A percentile compares a stretch with the other conserved stretches of the same genome.
These are phyloP conservation scores for Clarireedia hainanense DNA, from an alignment of 2,329 filamentous ascomycete genomes.

Conservation along the genomic window DNA sequence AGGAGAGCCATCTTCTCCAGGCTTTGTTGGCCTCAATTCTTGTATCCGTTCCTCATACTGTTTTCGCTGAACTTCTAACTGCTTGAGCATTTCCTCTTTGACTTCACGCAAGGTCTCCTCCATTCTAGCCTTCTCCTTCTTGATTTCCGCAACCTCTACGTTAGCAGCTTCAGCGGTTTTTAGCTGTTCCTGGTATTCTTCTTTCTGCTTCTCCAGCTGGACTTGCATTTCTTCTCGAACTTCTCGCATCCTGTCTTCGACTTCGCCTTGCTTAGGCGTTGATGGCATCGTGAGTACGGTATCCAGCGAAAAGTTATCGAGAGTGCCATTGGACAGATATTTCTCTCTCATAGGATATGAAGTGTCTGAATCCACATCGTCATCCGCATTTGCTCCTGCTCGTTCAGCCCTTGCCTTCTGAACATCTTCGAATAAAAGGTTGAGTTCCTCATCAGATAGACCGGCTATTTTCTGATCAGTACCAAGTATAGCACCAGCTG, in stretches of 20 bases:
- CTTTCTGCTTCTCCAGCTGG: conserved; percentile 76
- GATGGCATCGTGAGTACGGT: conserved; percentile 91
- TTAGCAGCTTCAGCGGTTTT: conserved; percentile 67
- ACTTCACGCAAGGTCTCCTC: conserved; percentile 69
- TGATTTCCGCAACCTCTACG: conserved; percentile 76
- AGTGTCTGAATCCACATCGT: conserved; percentile 81
- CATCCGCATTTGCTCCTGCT: conserved; percentile 71
- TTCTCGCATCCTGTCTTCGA: conserved; percentile 66
- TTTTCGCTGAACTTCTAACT: conserved; percentile 75
- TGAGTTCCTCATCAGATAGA: conserved; percentile 88
- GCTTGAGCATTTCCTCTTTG: conserved; percentile 83
- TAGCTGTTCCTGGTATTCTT: conserved; percentile 71
- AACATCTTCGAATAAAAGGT: conserved; percentile 87
- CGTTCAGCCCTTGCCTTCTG: conserved; percentile 75
- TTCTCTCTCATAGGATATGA: conserved; percentile 89
- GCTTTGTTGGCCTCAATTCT: conserved; percentile 58
- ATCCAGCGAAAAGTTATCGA: conserved; percentile 94
- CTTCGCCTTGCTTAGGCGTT: conserved; percentile 72
- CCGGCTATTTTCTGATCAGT: conserved; percentile 86
- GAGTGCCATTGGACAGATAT: conserved; percentile 87
- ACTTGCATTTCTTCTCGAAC: conserved; percentile 76
- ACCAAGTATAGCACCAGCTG: conserved; percentile 83
- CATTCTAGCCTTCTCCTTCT: conserved; percentile 76
- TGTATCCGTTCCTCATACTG: conserved; percentile 80
- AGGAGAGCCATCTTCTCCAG: conserved; percentile 33